A percentile compares a stretch with the other conserved stretches of the same genome.
Conservation (phyloP, 805 yeast genomes). For the Wickerhamiella dianesei region DNA sequence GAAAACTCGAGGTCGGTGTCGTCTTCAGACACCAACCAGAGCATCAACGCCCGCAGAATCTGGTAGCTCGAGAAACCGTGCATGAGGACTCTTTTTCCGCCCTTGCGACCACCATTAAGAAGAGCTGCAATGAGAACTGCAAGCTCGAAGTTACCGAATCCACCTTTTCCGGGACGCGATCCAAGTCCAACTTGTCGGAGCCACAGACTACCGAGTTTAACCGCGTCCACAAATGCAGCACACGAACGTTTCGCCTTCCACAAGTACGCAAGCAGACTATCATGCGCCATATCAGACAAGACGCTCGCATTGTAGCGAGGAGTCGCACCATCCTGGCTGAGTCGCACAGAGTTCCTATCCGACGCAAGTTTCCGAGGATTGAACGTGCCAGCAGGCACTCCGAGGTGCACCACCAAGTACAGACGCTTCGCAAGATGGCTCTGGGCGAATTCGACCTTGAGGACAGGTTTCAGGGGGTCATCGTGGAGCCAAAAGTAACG, state of each 20-base stretch:
- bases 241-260: constrained; percentile 43
- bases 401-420: constrained; percentile 56
- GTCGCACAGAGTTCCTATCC: constrained; percentile 65
- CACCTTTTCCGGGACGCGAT: constrained; percentile 50
- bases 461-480: constrained; percentile 62
- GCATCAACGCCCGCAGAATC: constrained; percentile 75
- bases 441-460: constrained; percentile 34
- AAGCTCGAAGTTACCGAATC: constrained; percentile 90
- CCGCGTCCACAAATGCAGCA: constrained; percentile 76
- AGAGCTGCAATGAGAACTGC: constrained; percentile 67
- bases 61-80: constrained; percentile 91
- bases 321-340: constrained; percentile 37
- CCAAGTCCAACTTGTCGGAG: constrained; percentile 71
- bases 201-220: constrained; percentile 81
- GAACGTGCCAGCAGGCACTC: constrained; percentile 57
- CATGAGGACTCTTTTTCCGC: constrained; percentile 61
- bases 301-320: constrained; percentile 78
- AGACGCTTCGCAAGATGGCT: constrained; percentile 32
- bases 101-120: constrained; percentile 58
- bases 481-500: constrained; percentile 62
- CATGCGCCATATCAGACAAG: constrained; percentile 52
- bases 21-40: constrained; percentile 52
- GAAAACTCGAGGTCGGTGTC: constrained; percentile 2
- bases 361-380: constrained; percentile 66
- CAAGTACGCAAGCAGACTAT: constrained; percentile 57